Evolutionary conservation across 2,329 filamentous ascomycete genomes (phyloP).

Genomic region (Colletotrichum sp.): DNA sequence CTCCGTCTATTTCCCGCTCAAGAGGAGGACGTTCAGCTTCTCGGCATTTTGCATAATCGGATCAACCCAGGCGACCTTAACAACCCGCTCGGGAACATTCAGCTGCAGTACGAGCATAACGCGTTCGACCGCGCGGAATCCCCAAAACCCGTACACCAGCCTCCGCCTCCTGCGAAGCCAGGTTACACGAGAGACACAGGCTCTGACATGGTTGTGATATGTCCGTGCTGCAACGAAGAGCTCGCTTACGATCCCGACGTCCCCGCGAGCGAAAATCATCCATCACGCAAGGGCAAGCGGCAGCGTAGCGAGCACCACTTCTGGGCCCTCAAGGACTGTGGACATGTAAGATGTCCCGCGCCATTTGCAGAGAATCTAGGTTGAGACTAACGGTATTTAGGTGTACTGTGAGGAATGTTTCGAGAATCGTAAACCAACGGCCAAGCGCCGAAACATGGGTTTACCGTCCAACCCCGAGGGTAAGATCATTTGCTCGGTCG

Average conservation of each 20-base stretch:
- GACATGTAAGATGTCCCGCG: constrained; percentile 70
- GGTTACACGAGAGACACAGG: constrained; percentile 82
- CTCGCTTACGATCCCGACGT: constrained; percentile 72
- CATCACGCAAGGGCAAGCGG: constrained; percentile 49
- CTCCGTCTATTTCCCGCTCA: constrained; percentile 6
- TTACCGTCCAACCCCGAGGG: constrained; percentile 14
- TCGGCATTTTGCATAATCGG: constrained; percentile 12
- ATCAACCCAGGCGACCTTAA: constrained; percentile 13
- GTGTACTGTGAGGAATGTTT: constrained; percentile 69
- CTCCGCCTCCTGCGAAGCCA: constrained; percentile 67
- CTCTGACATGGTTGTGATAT: constrained; percentile 77
- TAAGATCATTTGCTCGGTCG: constrained; percentile 59
- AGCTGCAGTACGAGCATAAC: constrained; percentile 23
- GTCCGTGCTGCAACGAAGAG: constrained; percentile 86
- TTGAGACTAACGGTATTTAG: constrained; percentile 40
- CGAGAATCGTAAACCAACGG: constrained; percentile 55
- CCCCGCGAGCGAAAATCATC: constrained; percentile 28
- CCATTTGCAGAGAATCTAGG: constrained; percentile 24
- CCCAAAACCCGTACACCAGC: constrained; percentile 59
- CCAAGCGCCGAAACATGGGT: constrained; percentile 26
- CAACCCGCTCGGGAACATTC: constrained; percentile 18
- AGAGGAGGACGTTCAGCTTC: constrained; percentile 13
- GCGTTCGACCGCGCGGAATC: constrained; percentile 36
- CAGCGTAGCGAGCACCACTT: constrained; percentile 78
- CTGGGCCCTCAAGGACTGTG: constrained; percentile 89